Percentiles rank a stretch among this genome's conserved stretches.
Conservation (phyloP, 1,284 basidiomycete species). For the Ceratobasidium theobromae region DNA sequence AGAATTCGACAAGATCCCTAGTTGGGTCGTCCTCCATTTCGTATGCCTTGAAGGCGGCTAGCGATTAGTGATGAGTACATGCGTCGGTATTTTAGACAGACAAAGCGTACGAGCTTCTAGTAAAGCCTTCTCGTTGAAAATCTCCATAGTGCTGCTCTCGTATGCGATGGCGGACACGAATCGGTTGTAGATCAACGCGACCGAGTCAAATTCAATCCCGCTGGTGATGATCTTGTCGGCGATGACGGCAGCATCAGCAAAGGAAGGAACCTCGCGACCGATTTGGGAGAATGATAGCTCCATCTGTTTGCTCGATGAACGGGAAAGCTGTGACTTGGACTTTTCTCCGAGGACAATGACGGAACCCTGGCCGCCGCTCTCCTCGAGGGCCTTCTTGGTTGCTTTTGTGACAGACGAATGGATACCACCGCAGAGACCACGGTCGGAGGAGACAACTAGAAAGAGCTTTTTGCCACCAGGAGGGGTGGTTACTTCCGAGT, state of each 20-base stretch:
- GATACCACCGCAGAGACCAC: slow-evolving; percentile 99
- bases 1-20: slow-evolving; percentile 93
- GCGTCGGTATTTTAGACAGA: not conserved
- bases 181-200: slow-evolving; percentile 87
- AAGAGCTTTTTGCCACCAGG: slow-evolving; percentile 75
- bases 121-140: slow-evolving; percentile 79
- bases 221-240: slow-evolving; percentile 91
- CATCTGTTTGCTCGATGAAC: slow-evolving; percentile 68
- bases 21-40: slow-evolving; percentile 96
- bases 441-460: slow-evolving; percentile 95
- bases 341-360: slow-evolving; percentile 96
- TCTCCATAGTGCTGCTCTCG: slow-evolving; percentile 74
- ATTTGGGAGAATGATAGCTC: slow-evolving; percentile 95
- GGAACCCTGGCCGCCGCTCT: slow-evolving; percentile 61
- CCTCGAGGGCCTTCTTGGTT: slow-evolving; percentile 65
- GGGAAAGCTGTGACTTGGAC: slow-evolving; percentile 89
- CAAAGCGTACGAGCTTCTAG: slow-evolving; percentile 67
- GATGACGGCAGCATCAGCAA: slow-evolving; percentile 91
- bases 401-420: slow-evolving; percentile 95
- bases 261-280: slow-evolving; percentile 95
- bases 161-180: slow-evolving; percentile 95
- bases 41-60: slow-evolving; percentile 86
- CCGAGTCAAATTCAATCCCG: slow-evolving; percentile 85
- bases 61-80: not conserved
- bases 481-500: slow-evolving; percentile 55